These are phyloP conservation scores for Blastocystis sp. DNA, from an alignment of 352 stramenopile species.

Conservation along the genomic window DNA sequence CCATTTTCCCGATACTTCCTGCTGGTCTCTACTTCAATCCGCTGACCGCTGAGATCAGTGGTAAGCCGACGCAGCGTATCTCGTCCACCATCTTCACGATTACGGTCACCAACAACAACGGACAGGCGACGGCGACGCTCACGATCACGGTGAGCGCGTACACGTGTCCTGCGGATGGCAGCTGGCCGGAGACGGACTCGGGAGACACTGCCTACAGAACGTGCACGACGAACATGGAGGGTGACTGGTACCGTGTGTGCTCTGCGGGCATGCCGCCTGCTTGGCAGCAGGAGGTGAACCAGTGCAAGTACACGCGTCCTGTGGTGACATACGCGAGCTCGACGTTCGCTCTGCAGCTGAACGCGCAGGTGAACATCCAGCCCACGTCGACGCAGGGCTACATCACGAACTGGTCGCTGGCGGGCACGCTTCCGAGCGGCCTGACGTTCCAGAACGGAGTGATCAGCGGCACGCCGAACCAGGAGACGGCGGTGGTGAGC, in stretches of 20 bases:
- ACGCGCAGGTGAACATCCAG: neutral
- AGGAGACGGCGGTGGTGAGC: neutral
- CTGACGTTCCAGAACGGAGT: conserved; percentile 47
- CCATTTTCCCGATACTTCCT: conserved; percentile 31
- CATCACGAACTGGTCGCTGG: conserved; percentile 6
- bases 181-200: conserved; percentile 47
- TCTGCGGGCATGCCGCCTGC: conserved; percentile 8
- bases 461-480: conserved; percentile 43
- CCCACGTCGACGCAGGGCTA: conserved; percentile 49
- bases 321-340: conserved; percentile 23
- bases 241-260: conserved; percentile 43
- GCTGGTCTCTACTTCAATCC: conserved; percentile 54
- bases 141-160: conserved; percentile 25
- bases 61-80: conserved; percentile 48
- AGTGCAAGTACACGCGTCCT: conserved; percentile 52
- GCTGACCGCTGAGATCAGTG: conserved; percentile 1
- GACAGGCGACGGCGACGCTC: conserved; percentile 6
- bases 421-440: neutral
- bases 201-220: conserved; percentile 19
- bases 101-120: conserved; percentile 31
- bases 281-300: conserved; percentile 21
- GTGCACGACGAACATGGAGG: conserved; percentile 29
- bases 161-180: neutral
- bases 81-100: conserved; percentile 22
- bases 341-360: neutral